Percentiles rank a stretch among this genome's conserved stretches.
These are phyloP conservation scores for Trichoderma cornu-damae DNA, from an alignment of 2,329 filamentous ascomycete species.

Conservation along the genomic window DNA sequence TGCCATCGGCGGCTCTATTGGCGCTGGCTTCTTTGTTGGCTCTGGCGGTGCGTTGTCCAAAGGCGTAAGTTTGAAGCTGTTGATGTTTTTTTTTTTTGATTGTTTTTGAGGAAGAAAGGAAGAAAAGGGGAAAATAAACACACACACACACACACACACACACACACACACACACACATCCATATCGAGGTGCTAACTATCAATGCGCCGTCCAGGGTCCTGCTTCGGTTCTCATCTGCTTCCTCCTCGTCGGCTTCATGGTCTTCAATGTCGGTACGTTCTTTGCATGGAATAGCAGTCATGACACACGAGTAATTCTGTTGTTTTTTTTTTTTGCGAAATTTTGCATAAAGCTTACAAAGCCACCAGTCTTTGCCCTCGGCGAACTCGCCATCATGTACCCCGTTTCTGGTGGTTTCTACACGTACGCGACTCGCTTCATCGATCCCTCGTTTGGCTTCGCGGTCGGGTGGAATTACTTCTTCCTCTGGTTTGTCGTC, in stretches of 20 bases:
- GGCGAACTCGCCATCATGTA: conserved; percentile 59
- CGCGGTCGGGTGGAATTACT: conserved; percentile 44
- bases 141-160: too few species aligned
- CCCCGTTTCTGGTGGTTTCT: conserved; percentile 59
- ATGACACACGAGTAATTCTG: not conserved
- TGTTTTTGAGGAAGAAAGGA: not conserved
- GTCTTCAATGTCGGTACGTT: conserved; percentile 51
- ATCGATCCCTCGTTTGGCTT: conserved; percentile 58
- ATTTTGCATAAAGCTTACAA: too few species aligned
- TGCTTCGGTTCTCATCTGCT: conserved; percentile 44
- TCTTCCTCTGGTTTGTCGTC: conserved; percentile 48
- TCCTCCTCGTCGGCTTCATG: conserved; percentile 54
- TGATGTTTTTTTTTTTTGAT: too few species aligned
- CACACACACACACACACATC: too few species aligned
- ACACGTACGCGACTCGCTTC: conserved; percentile 56
- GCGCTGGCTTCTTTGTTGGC: conserved; percentile 59
- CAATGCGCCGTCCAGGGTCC: conserved; percentile 29
- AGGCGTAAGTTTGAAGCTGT: conserved; percentile 41
- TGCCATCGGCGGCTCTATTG: conserved; percentile 57
- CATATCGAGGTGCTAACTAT: not conserved
- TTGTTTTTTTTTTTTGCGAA: too few species aligned
- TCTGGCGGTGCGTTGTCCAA: conserved; percentile 49
- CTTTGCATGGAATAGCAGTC: not conserved
- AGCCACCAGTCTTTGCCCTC: conserved; percentile 47
- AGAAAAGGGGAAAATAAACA: too few species aligned